These are phyloP conservation scores for Vaccinium vitisidaea DNA, from an alignment of 148 eudicot genomes.

Conservation along the genomic window DNA sequence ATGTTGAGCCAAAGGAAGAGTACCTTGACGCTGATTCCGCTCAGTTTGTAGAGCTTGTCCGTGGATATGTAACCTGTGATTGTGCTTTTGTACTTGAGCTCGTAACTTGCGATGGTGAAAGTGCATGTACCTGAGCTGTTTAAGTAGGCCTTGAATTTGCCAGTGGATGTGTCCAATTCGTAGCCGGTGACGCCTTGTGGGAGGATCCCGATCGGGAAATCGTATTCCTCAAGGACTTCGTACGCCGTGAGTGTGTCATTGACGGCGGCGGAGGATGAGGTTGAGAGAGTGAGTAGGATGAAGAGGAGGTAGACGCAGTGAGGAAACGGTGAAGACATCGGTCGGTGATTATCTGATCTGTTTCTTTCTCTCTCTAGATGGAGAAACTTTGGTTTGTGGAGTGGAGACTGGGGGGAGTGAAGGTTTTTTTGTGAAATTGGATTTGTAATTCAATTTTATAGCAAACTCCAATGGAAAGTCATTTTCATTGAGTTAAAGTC, in stretches of 20 bases:
- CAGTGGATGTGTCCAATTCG: slow-evolving; percentile 31
- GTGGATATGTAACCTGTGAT: slow-evolving; percentile 32
- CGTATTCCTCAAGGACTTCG: slow-evolving; percentile 20
- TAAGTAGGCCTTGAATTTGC: slow-evolving; percentile 25
- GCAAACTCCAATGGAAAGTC: background rate
- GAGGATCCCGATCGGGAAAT: slow-evolving; percentile 36
- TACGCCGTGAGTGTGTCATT: slow-evolving; percentile 17
- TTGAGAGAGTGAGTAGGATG: slow-evolving; percentile 2
- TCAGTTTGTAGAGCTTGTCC: slow-evolving; percentile 25
- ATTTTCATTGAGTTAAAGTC: too few relatives aligned
- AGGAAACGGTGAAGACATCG: slow-evolving; percentile 6
- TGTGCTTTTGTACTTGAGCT: slow-evolving; percentile 32
- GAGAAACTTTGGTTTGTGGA: background rate
- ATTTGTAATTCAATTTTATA: background rate
- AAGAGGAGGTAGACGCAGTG: background rate
- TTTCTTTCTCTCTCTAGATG: background rate
- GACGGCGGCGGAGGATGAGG: slow-evolving; percentile 6
- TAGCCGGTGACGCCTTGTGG: slow-evolving; percentile 30
- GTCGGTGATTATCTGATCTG: background rate
- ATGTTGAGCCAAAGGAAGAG: slow-evolving; percentile 40
- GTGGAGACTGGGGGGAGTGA: background rate
- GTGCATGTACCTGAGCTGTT: slow-evolving; percentile 18
- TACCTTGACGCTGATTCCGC: slow-evolving; percentile 38
- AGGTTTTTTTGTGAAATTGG: background rate
- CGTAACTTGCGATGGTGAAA: slow-evolving; percentile 23